Base-by-base conservation (phyloP, 2,329 filamentous ascomycete genomes). In the Ophioceras dolichostomum region DNA sequence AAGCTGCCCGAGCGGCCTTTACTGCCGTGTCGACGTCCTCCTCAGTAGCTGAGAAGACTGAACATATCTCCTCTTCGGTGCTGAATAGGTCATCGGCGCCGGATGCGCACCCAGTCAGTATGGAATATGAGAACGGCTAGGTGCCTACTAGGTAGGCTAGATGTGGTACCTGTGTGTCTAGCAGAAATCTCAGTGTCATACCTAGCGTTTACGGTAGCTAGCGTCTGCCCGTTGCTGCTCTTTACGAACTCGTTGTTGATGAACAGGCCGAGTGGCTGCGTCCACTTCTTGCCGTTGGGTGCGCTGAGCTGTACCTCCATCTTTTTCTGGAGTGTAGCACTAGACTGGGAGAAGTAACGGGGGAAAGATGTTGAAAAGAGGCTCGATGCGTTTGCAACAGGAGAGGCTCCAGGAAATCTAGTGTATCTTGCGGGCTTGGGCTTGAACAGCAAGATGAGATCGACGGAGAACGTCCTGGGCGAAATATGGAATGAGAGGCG, bases 171-270 rank as follows among this genome's bases (percentile, higher is more conserved):
- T n/a, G n/a, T n/a, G n/a, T n/a, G n/a, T n/a, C n/a, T n/a, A n/a
- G n/a, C n/a, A n/a, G n/a, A n/a, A n/a, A n/a, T n/a, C n/a, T n/a
- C n/a, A n/a, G n/a, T n/a, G n/a, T n/a, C 28, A 38, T 37, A 83
- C 77, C 71, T 71, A 32, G 83, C 83, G 52, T 85, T 85, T 49
- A 85, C 71, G 14, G 73, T 70, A 12, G 68, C 62, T 38, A 87
- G 68, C 47, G 69, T 83, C 51, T 77, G 67, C 32, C 71, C 76
- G 12, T 70, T 70, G 54, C 69, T 76, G 39, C 77, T 74, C 49
- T 74, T 67, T 37, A 85, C 76, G 55, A 83, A 88, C 54, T 86
- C 79, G 45, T 87, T 86, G 64, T 84, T 82, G 62, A 88, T 86
- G 59, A 87, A 88, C 8, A 89, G 68, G n/a, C 84, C 84, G 32